Evolutionary conservation across 2,329 filamentous ascomycete species (phyloP), one percentile per base, ranked within the genome.

Genomic region (Sphaerulina musiva): DNA sequence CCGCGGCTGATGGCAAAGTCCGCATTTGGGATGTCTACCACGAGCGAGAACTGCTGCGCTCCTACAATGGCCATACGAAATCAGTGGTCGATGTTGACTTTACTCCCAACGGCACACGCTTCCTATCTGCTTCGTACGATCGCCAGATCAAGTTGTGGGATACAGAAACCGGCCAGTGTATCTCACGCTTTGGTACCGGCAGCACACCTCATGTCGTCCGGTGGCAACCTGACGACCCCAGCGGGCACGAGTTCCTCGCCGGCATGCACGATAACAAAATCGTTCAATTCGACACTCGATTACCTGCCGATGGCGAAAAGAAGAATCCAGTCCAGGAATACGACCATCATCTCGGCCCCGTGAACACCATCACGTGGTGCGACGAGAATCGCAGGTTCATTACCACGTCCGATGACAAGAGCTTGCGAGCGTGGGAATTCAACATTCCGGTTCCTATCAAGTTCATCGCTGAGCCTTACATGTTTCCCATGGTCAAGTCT

Each of bases 231-330:
- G 82, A 84, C 46, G 76, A 80, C 0, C 84, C 87, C 51, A 83
- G 86, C 61, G 82, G 85, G 7, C 86, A 93, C 69, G 92, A 97
- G 71, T 98, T 98, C 72, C 74, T 98, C 53, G 91, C 90, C 1
- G 93, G 93, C 66, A 95, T 97, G 89, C 93, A 89, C 38, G 92
- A 98, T 73, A 98, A 98, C 78, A 96, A 96, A 77, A 98, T 98
- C 63, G 80, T 98, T 41, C 93, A 98, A 69, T 98, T 95, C 72
- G 93, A 98, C 72, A 91, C 85, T 2, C 82, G 95, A 29, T 46
- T 64, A 10, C 55, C 63, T 2, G 84, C 85, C 6, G 82, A 62
- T 84, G 63, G 63, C 11, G 67, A 68, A 38, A 62, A 65, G 51
- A 65, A 64, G 51, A 69, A 95, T 65, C 80, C 93, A 55, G 87